Evolutionary conservation across 768 basidiomycete species (phyloP).

Genomic region (Amanita polypyramis): DNA sequence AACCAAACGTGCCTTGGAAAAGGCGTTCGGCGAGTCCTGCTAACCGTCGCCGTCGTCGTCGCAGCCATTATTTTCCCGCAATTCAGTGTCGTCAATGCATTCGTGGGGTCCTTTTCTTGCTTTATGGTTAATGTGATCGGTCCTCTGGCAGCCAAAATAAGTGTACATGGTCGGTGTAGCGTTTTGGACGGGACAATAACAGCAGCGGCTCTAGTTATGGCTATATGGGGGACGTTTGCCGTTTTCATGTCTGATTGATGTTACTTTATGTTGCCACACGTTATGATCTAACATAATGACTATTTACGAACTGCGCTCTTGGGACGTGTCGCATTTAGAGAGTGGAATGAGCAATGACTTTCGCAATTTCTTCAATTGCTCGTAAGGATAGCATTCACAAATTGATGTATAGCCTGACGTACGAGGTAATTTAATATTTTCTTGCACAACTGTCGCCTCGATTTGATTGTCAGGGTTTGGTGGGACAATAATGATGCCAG

Average conservation of each 20-base stretch:
- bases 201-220: slow-evolving; percentile 47
- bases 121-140: slow-evolving; percentile 68
- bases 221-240: slow-evolving; percentile 65
- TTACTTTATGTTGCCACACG: slow-evolving; percentile 9
- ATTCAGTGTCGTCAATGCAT: slow-evolving; percentile 79
- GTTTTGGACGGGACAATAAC: slow-evolving; percentile 47
- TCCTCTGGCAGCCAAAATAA: slow-evolving; percentile 64
- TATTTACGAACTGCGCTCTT: background rate
- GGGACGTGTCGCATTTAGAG: slow-evolving; percentile 29
- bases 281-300: slow-evolving; percentile 12
- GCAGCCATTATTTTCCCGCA: slow-evolving; percentile 72
- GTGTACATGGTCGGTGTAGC: slow-evolving; percentile 37
- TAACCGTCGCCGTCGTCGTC: slow-evolving; percentile 50
- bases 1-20: slow-evolving; percentile 17
- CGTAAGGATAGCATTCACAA: slow-evolving; percentile 5
- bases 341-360: slow-evolving; percentile 65
- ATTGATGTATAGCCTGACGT: slow-evolving; percentile 20
- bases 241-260: slow-evolving; percentile 35
- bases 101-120: slow-evolving; percentile 84
- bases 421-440: slow-evolving; percentile 76
- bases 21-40: slow-evolving; percentile 42
- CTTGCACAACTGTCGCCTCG: slow-evolving; percentile 76
- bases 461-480: slow-evolving; percentile 85
- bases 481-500: slow-evolving; percentile 56
- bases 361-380: slow-evolving; percentile 48